Base-by-base conservation (phyloP, 1,284 basidiomycete species). In the Jaminaea rosea region DNA sequence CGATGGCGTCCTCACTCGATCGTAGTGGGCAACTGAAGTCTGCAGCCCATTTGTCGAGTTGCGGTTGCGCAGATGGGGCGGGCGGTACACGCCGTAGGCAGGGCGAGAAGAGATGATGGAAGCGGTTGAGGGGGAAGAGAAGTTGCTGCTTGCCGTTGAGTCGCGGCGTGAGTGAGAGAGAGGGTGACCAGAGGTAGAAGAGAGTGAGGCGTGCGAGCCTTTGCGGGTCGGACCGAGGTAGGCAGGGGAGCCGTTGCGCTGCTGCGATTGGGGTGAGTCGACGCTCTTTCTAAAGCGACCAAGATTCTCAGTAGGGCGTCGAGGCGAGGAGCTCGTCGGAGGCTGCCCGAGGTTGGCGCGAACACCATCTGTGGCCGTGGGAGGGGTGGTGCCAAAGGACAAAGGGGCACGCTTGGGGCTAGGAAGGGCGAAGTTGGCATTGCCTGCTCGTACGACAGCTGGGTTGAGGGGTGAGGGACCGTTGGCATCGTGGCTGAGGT, bases 11-110 rank as follows among this genome's bases (percentile, higher is more conserved):
- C 65, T 41, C 11, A 67, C 59, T 26, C 65, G 54, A 47, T 67
- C 65, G 46, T 67, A 67, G 39, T 67, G 65, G 1, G 65, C 63
- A 2, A 67, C 57, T 46, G 53, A 56, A 2, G 65, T 55, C 39
- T 57, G 55, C 26, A 67, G 59, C 5, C 53, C 59, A 3, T 59
- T 59, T 3, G 57, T 45, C 47, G 56, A 59, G 21, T 55, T 59
- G 3, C 58, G 51, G 17, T 60, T 62, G 26, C 65, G 46, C 24
- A 67, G 49, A 26, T 67, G 65, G 11, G 65, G 65, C 10, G 65
- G 65, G 15, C 65, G 52, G 36, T 67, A 67, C 2, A 65, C 56
- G 17, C 62, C 62, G 19, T 42, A 42, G 39, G 23, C 39, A 32
- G 55, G 49, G 26, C 60, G 56, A 26, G 50, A 42, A 4, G 39